Conservation (phyloP, 2,329 filamentous ascomycete species). For the Neonectria punicea region DNA sequence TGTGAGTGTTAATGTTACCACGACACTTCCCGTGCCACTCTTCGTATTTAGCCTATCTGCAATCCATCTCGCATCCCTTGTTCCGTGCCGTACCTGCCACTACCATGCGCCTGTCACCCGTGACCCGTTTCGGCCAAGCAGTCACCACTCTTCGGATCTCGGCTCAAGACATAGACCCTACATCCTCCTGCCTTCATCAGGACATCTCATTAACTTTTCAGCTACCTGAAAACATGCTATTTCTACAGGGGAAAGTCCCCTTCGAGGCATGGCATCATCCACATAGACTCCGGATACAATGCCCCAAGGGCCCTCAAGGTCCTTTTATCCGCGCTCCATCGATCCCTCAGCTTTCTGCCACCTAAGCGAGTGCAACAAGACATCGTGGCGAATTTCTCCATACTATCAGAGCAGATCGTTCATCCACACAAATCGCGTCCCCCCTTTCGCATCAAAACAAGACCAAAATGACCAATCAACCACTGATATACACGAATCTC, state of each 20-base stretch:
- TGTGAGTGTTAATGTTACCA: background rate
- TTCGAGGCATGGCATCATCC: background rate
- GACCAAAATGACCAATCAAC: conserved; percentile 4
- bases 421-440: background rate
- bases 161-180: background rate
- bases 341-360: conserved; percentile 2
- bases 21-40: background rate
- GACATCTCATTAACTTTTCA: background rate
- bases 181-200: background rate
- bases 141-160: conserved; percentile 18
- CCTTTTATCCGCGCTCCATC: conserved; percentile 12
- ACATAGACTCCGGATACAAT: background rate
- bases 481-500: conserved; percentile 9
- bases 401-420: background rate
- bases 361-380: background rate
- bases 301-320: background rate
- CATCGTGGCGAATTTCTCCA: conserved; percentile 3
- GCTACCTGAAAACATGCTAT: background rate
- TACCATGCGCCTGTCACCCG: background rate
- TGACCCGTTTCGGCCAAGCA: background rate
- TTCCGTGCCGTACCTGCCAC: background rate
- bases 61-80: conserved; percentile 3
- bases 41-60: conserved; percentile 19
- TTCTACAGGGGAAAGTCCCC: background rate
- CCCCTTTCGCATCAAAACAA: background rate